Base-by-base conservation (phyloP, 169 alveolate species). In the Plasmodium sp. region DNA sequence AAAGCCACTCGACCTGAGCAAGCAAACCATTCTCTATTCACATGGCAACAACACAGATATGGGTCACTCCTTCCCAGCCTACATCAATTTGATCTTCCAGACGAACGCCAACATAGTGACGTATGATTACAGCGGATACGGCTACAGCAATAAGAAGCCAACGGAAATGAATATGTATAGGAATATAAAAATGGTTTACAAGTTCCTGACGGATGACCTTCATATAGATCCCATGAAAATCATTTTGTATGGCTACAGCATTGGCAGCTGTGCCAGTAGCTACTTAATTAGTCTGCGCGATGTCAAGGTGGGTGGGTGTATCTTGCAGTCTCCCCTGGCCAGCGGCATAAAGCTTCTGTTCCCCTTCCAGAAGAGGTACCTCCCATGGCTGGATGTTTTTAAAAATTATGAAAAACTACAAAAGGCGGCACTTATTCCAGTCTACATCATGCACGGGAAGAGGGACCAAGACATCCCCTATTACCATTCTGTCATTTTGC, bases 51-150 rank as follows among this genome's bases (percentile, higher is more conserved):
- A 97, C 95, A 96, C 98, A 31, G 99, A 98, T 83, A 93, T 98
- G 27, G 99, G 99, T n/a, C 84, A 94, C 81, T 95, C 95, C 96
- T 90, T 92, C 31, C 94, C 86, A 91, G 41, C 84, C 41, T 94
- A 83, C 77, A 51, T 96, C 31, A 96, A 95, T 41, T 41, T 98
- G 39, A 84, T 97, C 62, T 10, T 34, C n/a, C 75, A 84, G n/a
- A 92, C 88, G 22, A 91, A 84, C 36, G 98, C 94, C 4, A 97
- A 97, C 92, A 83, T 97, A n/a, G 79, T 98, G 18, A 96, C 98
- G 67, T 98, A 97, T 88, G 99, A 98, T 71, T 98, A 98, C 96
- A 93, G 98, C 56, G 99, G 99, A n/a, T 98, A 98, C 94, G 99
- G 99, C 34, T 79, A 92, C 74, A 95, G 98, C 58, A 95, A 93